These are phyloP conservation scores for Zygosaccharomyces pseudobailii DNA, from an alignment of 1,139 yeast genomes.

Conservation along the genomic window DNA sequence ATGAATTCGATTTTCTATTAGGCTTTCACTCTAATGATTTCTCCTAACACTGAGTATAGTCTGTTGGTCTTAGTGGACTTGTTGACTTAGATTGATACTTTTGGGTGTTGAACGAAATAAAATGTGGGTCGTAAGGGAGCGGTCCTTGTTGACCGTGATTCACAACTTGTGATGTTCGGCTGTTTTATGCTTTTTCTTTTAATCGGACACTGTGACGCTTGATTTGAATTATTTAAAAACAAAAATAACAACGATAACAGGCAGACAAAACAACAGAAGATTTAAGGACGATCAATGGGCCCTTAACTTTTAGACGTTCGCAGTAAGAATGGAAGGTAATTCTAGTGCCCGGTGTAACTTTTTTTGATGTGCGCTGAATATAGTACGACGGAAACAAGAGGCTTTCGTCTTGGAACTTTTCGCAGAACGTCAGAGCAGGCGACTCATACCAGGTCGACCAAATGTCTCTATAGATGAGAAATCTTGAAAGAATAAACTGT, in stretches of 20 bases:
- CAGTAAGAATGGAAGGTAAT: no score
- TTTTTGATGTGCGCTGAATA: no score
- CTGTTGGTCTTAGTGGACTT: background rate
- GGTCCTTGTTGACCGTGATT: conserved; percentile 2
- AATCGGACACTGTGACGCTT: conserved; percentile 2
- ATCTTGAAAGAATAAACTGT: no score
- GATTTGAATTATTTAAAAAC: background rate
- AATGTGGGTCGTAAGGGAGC: conserved; percentile 3
- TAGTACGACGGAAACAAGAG: no score
- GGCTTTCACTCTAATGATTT: background rate
- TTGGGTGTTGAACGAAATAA: background rate
- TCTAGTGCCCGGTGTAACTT: no score
- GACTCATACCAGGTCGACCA: no score
- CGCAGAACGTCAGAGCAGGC: no score
- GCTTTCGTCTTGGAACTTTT: no score
- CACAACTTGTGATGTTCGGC: conserved; percentile 4
- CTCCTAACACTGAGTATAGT: background rate
- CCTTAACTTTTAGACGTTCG: no score
- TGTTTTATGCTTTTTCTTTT: conserved; percentile 1
- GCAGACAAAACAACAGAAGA: background rate
- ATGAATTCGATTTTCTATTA: background rate
- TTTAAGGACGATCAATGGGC: no score
- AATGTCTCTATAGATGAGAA: no score
- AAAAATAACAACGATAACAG: background rate
- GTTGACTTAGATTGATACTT: background rate